phyloP scores from a whole-genome alignment of 1,139 yeast genomes.

The Arxiozyma slooffiae region DNA sequence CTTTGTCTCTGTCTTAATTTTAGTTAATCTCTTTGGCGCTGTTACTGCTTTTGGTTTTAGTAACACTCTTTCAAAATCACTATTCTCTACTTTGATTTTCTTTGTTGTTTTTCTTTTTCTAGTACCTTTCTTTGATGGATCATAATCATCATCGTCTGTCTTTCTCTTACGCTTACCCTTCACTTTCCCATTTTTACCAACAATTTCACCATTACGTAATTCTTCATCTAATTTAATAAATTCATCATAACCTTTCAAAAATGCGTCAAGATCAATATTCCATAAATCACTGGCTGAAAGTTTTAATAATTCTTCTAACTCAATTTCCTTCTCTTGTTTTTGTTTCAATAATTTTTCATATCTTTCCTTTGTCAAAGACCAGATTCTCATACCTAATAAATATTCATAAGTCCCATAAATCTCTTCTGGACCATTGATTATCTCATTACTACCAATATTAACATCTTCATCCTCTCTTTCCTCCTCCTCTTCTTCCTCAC shows the following conservation, averaged over 20 bases:
- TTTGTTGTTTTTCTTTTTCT: slow-evolving; percentile 15
- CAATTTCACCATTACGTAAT: slow-evolving; percentile 30
- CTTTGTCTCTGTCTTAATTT: slow-evolving; percentile 19
- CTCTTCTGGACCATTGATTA: slow-evolving; percentile 31
- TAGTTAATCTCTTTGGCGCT: slow-evolving; percentile 20
- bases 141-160: slow-evolving; percentile 27
- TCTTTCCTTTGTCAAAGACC: slow-evolving; percentile 86
- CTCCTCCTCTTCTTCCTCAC: slow-evolving; percentile 30
- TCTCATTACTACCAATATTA: slow-evolving; percentile 9
- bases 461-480: slow-evolving; percentile 31
- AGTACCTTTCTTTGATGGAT: slow-evolving; percentile 24
- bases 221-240: slow-evolving; percentile 50
- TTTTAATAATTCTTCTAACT: slow-evolving; percentile 55
- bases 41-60: slow-evolving; percentile 22
- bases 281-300: slow-evolving; percentile 81
- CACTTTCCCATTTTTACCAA: slow-evolving; percentile 21
- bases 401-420: slow-evolving; percentile 59
- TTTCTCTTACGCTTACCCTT: slow-evolving; percentile 28
- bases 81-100: slow-evolving; percentile 22
- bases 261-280: slow-evolving; percentile 71
- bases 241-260: slow-evolving; percentile 54
- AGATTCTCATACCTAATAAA: slow-evolving; percentile 77
- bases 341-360: slow-evolving; percentile 71
- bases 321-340: slow-evolving; percentile 60
- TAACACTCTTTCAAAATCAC: slow-evolving; percentile 25